Conservation (phyloP, 2,329 filamentous ascomycete genomes). For the Stachybotrys elegans region DNA sequence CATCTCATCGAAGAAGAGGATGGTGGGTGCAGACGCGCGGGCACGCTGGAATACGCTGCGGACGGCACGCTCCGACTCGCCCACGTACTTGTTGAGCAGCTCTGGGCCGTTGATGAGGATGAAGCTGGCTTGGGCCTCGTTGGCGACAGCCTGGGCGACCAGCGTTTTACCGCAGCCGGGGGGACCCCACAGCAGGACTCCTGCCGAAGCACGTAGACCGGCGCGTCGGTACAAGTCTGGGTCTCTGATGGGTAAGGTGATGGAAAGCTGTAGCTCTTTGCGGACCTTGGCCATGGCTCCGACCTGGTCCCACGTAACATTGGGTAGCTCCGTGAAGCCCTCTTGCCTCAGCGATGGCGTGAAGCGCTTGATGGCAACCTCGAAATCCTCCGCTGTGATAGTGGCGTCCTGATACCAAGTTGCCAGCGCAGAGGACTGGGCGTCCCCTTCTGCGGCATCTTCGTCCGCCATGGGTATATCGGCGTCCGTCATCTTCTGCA, state of each 20-base stretch:
- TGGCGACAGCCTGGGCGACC: constrained; percentile 91
- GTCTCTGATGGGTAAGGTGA: constrained; percentile 82
- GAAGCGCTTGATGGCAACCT: constrained; percentile 62
- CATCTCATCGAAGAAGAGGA: constrained; percentile 97
- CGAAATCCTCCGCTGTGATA: constrained; percentile 52
- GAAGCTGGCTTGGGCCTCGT: constrained; percentile 94
- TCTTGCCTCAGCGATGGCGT: constrained; percentile 70
- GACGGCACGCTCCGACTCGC: constrained; percentile 89
- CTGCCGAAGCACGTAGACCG: constrained; percentile 76
- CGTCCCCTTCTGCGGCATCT: too few relatives aligned
- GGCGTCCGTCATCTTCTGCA: constrained; percentile 12
- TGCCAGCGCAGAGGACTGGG: too few relatives aligned
- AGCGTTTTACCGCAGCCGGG: constrained; percentile 96
- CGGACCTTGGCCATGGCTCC: constrained; percentile 78
- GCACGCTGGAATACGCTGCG: constrained; percentile 89
- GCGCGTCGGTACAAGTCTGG: constrained; percentile 72
- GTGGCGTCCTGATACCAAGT: too few relatives aligned
- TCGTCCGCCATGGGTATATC: too few relatives aligned
- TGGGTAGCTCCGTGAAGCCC: constrained; percentile 90
- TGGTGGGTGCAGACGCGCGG: constrained; percentile 79
- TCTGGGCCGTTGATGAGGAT: constrained; percentile 97
- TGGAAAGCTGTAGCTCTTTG: constrained; percentile 74
- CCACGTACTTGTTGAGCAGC: constrained; percentile 94
- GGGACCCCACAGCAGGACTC: constrained; percentile 92
- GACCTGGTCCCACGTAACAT: constrained; percentile 89